A percentile compares a stretch with the other conserved stretches of the same genome.
Evolutionary conservation across 2,329 filamentous ascomycete species (phyloP).

Genomic region (Aspergillus ochraceoroseus): DNA sequence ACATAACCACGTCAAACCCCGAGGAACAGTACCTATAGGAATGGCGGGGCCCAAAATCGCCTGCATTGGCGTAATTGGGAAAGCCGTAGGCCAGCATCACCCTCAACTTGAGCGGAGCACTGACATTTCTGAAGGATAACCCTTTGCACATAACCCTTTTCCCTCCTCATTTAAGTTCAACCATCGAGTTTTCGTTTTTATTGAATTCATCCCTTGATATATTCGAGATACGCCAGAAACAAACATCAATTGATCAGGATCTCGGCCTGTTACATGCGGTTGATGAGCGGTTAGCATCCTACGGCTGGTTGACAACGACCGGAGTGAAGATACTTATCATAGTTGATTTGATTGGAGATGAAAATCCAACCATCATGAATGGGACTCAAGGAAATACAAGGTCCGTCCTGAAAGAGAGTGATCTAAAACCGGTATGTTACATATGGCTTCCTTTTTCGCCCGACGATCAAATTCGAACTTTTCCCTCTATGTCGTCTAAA

Average conservation of each 20-base stretch:
- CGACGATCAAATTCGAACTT: neutral
- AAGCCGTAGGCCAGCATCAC: slow-evolving; percentile 61
- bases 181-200: slow-evolving; percentile 82
- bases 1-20: neutral
- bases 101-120: neutral
- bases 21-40: slow-evolving; percentile 1
- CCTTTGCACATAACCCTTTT: slow-evolving; percentile 91
- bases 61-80: slow-evolving; percentile 89
- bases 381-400: slow-evolving; percentile 40
- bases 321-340: slow-evolving; percentile 85
- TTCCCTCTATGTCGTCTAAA: too few relatives aligned
- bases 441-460: neutral
- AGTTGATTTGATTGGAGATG: slow-evolving; percentile 79
- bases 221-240: slow-evolving; percentile 77
- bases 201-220: slow-evolving; percentile 89
- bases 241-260: slow-evolving; percentile 71
- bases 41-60: slow-evolving; percentile 70
- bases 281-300: slow-evolving; percentile 87
- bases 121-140: slow-evolving; percentile 65
- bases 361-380: slow-evolving; percentile 37
- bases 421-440: slow-evolving; percentile 68
- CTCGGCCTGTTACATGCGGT: slow-evolving; percentile 87
- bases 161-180: slow-evolving; percentile 61
- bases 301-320: slow-evolving; percentile 95
- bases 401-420: slow-evolving; percentile 73